Evolutionary conservation across 176 grass and related monocot genomes (phyloP).

Genomic region (Neostapfia colusana): DNA sequence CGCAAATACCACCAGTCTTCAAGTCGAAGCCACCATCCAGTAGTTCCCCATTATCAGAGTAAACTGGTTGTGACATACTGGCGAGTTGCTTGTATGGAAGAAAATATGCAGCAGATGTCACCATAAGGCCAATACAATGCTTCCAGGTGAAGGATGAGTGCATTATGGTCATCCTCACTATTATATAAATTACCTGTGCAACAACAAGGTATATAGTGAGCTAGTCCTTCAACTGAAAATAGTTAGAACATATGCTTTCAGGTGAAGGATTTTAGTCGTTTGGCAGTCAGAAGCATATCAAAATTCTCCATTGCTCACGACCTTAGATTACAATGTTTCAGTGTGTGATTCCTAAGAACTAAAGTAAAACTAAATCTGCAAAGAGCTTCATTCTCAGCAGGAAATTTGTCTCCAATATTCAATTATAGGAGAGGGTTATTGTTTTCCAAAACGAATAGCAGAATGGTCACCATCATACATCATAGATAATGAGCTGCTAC

Average conservation of each 20-base stretch:
- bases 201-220: not conserved
- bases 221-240: not conserved
- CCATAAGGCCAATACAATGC: conserved; percentile 82
- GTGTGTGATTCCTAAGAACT: not conserved
- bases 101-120: conserved; percentile 78
- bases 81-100: conserved; percentile 86
- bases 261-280: not conserved
- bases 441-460: not conserved
- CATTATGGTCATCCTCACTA: conserved; percentile 83
- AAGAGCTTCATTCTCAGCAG: not conserved
- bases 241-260: conserved; percentile 7
- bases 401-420: not conserved
- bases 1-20: conserved; percentile 72
- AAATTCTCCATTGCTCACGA: not conserved
- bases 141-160: conserved; percentile 94
- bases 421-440: not conserved
- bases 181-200: conserved; percentile 68
- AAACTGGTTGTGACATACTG: conserved; percentile 75
- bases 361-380: too few species aligned
- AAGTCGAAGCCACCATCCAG: conserved; percentile 80
- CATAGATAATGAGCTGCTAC: not conserved
- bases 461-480: not conserved
- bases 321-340: not conserved
- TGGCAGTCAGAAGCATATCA: not conserved
- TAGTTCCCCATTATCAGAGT: conserved; percentile 63